Conservation (phyloP, 441 rosid genomes). For the Bocquillonia castaneifolia region DNA sequence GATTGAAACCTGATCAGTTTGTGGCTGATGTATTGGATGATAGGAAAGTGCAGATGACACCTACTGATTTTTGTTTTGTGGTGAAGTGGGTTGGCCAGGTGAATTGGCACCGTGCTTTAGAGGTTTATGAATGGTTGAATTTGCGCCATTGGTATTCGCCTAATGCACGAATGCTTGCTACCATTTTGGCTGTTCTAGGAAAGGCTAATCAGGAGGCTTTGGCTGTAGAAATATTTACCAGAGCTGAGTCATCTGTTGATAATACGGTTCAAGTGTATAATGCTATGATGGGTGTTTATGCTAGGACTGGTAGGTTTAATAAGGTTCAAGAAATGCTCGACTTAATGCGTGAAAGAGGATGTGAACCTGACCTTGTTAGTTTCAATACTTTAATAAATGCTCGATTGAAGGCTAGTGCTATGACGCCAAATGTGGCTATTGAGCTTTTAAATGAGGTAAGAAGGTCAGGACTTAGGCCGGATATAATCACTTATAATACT, state of each 20-base stretch:
- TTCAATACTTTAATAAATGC: constrained; percentile 90
- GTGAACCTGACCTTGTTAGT: constrained; percentile 86
- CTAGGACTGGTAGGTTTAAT: constrained; percentile 57
- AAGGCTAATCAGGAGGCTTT: constrained; percentile 72
- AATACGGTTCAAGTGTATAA: constrained; percentile 82
- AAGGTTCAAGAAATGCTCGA: constrained; percentile 70
- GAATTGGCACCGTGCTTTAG: constrained; percentile 89
- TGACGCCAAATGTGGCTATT: constrained; percentile 53
- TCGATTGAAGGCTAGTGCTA: constrained; percentile 54
- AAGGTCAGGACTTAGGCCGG: constrained; percentile 72
- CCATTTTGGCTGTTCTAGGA: constrained; percentile 77
- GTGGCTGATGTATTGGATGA: constrained; percentile 82
- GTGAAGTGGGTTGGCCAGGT: constrained; percentile 77
- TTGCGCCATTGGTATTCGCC: constrained; percentile 80
- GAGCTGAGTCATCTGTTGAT: constrained; percentile 54
- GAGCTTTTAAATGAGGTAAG: constrained; percentile 75
- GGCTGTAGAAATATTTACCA: constrained; percentile 68
- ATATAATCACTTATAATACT: constrained; percentile 83
- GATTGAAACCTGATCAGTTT: constrained; percentile 50
- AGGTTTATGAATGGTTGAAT: constrained; percentile 93
- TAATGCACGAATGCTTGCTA: constrained; percentile 74
- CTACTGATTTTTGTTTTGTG: constrained; percentile 78
- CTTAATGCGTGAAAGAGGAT: constrained; percentile 69
- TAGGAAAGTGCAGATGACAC: constrained; percentile 77
- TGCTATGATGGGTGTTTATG: constrained; percentile 95